Base-by-base conservation (phyloP, 1,284 basidiomycete species). In the Puccinia triticina region DNA sequence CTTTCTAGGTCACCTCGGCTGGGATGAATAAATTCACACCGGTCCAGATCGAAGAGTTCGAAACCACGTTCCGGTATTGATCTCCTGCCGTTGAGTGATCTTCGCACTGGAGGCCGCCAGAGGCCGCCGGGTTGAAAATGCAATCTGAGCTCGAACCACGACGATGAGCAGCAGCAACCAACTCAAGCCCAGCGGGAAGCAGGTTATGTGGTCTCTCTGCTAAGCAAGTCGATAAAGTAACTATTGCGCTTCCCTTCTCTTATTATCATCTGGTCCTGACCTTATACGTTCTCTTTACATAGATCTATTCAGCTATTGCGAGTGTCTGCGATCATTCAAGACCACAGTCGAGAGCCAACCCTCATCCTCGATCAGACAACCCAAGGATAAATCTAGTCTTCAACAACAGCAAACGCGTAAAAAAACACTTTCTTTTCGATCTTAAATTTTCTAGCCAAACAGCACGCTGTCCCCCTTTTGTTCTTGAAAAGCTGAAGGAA, bases 11-110 rank as follows among this genome's bases (percentile, higher is more conserved):
- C 85, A 93, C 98, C 0, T 96, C 96, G 8, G 90, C 93, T 69
- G 94, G 94, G 84, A 92, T 94, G 91, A 93, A 93, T 37, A 95
- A 95, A 86, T 88, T 98, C 84, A 97, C 96, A 0, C 95, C 97
- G 0, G 95, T 95, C 2, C 95, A 98, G 87, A 89, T 98, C 34
- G 96, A 98, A 87, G 96, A 98, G 86, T 98, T 98, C 85, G 96
- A 98, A 87, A 92, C 92, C 86, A 97, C 96, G 0, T 99, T 98
- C 91, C 91, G 96, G 82, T 96, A 98, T 88, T 99, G n/a, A n/a
- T n/a, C n/a, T n/a, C n/a, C n/a, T n/a, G n/a, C n/a, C n/a, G n/a
- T n/a, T n/a, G n/a, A n/a, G n/a, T n/a, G n/a, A n/a, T n/a, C n/a
- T n/a, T n/a, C n/a, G n/a, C n/a, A n/a, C n/a, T n/a, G n/a, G n/a